A percentile compares a stretch with the other conserved stretches of the same genome.
phyloP scores from a whole-genome alignment of 2,329 filamentous ascomycete species.

The Aspergillus latus region DNA sequence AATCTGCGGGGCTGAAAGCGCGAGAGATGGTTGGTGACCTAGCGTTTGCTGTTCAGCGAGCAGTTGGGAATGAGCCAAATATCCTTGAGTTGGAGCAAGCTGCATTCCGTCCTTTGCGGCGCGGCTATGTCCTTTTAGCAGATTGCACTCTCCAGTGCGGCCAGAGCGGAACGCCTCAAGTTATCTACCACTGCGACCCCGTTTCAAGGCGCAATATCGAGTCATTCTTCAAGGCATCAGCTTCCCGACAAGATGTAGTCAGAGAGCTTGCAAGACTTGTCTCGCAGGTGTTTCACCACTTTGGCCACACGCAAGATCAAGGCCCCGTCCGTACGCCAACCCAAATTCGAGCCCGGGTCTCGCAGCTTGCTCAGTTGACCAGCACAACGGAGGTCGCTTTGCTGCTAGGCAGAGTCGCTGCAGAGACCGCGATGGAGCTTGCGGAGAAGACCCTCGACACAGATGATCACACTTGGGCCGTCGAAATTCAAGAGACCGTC shows the following conservation, averaged over 20 bases:
- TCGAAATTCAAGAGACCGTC: constrained; percentile 38
- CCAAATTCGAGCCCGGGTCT: constrained; percentile 30
- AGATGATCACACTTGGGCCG: constrained; percentile 41
- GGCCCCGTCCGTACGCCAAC: constrained; percentile 26
- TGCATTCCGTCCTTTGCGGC: constrained; percentile 30
- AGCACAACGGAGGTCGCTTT: constrained; percentile 25
- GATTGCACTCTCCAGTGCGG: constrained; percentile 31
- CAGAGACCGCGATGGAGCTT: constrained; percentile 43
- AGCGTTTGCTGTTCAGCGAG: constrained; percentile 25
- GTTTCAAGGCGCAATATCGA: constrained; percentile 28
- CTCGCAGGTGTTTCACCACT: constrained; percentile 36
- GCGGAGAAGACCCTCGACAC: constrained; percentile 40
- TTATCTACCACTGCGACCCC: constrained; percentile 12
- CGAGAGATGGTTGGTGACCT: constrained; percentile 28
- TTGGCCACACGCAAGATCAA: constrained; percentile 26
- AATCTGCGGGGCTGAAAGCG: constrained; percentile 24
- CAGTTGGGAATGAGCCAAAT: constrained; percentile 19
- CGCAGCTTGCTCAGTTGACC: constrained; percentile 23
- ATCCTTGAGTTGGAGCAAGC: constrained; percentile 12
- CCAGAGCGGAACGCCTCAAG: constrained; percentile 17
- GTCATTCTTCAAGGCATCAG: constrained; percentile 30
- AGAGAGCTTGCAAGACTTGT: constrained; percentile 37
- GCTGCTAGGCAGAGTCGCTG: constrained; percentile 36
- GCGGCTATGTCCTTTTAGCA: constrained; percentile 35
- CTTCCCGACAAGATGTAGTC: constrained; percentile 31